Conservation (phyloP, 805 yeast species). For the Middelhovenomyces tepae region DNA sequence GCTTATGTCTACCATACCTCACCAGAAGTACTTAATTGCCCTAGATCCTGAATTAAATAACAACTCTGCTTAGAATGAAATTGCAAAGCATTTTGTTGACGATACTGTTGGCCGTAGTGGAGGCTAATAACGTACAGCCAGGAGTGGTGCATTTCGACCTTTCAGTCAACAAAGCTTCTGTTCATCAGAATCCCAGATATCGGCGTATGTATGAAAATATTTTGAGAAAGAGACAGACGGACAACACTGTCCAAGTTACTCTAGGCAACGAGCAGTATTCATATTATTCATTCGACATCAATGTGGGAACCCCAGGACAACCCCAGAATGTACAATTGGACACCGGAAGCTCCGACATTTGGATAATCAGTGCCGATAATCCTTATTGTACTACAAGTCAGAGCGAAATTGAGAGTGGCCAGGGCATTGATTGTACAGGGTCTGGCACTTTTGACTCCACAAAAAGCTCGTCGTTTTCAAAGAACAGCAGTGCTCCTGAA, state of each 20-base stretch:
- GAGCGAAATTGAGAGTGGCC: conserved; percentile 36
- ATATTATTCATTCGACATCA: conserved; percentile 28
- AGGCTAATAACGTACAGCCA: too few species aligned
- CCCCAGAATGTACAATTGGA: conserved; percentile 52
- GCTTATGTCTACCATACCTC: too few species aligned
- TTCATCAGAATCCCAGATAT: conserved; percentile 15
- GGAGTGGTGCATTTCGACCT: conserved; percentile 12
- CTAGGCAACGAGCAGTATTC: conserved; percentile 26
- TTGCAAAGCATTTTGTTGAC: too few species aligned
- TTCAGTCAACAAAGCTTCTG: conserved; percentile 6
- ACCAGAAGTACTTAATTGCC: too few species aligned
- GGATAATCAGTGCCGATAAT: conserved; percentile 46
- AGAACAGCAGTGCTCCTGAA: conserved; percentile 16
- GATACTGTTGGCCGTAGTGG: too few species aligned
- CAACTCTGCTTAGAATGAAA: too few species aligned
- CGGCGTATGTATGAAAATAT: conserved; percentile 2
- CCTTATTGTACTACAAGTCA: conserved; percentile 36
- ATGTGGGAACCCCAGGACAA: conserved; percentile 54
- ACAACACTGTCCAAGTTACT: conserved; percentile 11
- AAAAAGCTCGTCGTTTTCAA: conserved; percentile 21
- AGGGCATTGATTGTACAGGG: conserved; percentile 16
- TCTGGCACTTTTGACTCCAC: conserved; percentile 26
- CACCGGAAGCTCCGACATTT: conserved; percentile 69
- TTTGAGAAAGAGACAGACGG: conserved; percentile 5
- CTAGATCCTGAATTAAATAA: too few species aligned